Conservation (phyloP, 306 rosid species). For the Vigna angularis region DNA sequence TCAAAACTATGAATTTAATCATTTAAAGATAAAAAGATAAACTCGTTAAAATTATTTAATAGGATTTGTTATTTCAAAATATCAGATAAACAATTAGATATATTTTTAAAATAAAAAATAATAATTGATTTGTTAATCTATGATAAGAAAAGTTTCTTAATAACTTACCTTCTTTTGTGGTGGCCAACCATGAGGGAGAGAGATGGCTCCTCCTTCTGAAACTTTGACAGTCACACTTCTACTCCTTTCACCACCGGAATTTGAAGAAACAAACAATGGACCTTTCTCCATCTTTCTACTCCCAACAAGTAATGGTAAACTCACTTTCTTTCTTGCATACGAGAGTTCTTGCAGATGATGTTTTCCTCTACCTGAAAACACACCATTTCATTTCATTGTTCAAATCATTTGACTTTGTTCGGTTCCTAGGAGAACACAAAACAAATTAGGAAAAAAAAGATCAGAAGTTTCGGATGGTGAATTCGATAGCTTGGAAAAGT, state of each 20-base stretch:
- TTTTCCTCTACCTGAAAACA: constrained; percentile 45
- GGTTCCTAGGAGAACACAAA: not conserved
- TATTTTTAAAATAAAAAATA: too few species aligned
- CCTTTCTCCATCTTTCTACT: constrained; percentile 23
- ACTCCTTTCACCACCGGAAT: constrained; percentile 18
- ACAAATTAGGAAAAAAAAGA: not conserved
- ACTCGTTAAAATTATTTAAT: too few species aligned
- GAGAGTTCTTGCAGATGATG: not conserved
- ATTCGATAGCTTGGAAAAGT: constrained; percentile 6
- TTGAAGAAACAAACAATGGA: constrained; percentile 41
- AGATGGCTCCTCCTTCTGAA: constrained; percentile 48
- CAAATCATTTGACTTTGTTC: not conserved
- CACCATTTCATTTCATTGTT: not conserved
- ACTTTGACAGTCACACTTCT: constrained; percentile 24
- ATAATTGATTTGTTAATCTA: too few species aligned
- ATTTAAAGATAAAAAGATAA: too few species aligned
- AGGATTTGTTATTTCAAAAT: too few species aligned
- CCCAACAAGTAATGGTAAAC: not conserved
- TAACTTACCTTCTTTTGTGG: constrained; percentile 43
- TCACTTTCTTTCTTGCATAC: constrained; percentile 3
- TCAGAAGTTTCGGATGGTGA: not conserved
- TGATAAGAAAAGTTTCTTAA: too few species aligned
- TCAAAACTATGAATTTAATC: too few species aligned
- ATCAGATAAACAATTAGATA: too few species aligned
- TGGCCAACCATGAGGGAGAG: constrained; percentile 33